phyloP scores from a whole-genome alignment of 2,329 filamentous ascomycete species.

The Nothomitra cinnamomea region DNA sequence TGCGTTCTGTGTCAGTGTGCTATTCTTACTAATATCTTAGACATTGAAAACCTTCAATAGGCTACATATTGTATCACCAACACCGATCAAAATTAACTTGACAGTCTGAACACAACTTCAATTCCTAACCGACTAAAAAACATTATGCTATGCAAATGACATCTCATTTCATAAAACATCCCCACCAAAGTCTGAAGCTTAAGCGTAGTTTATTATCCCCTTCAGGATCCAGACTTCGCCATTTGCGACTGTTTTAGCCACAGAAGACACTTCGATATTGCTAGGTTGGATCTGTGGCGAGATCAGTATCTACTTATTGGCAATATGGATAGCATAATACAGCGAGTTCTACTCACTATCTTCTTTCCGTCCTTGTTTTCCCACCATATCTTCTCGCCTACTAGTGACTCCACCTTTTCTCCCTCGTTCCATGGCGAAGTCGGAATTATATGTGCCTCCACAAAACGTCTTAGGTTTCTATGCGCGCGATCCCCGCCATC shows the following conservation, averaged over 20 bases:
- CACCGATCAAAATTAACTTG: too few species aligned
- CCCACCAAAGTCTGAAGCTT: background rate
- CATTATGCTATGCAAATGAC: background rate
- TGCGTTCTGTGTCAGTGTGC: too few species aligned
- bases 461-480: constrained; percentile 61
- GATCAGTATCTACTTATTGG: constrained; percentile 5
- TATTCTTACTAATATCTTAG: too few species aligned
- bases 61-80: too few species aligned
- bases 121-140: background rate
- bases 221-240: constrained; percentile 74
- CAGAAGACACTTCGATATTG: constrained; percentile 55
- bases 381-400: constrained; percentile 68
- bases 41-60: too few species aligned
- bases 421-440: constrained; percentile 57
- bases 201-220: constrained; percentile 32
- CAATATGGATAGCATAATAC: background rate
- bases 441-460: constrained; percentile 69
- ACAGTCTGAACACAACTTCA: too few species aligned
- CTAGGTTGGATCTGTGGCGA: constrained; percentile 55
- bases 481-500: constrained; percentile 61
- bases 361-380: constrained; percentile 51
- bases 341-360: constrained; percentile 32
- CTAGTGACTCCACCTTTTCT: constrained; percentile 47
- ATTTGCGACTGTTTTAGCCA: constrained; percentile 65
- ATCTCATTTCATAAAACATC: background rate